Evolutionary conservation across 805 yeast genomes (phyloP), one percentile per base, ranked within the genome.

Genomic region (Kodamaea fukazawae): DNA sequence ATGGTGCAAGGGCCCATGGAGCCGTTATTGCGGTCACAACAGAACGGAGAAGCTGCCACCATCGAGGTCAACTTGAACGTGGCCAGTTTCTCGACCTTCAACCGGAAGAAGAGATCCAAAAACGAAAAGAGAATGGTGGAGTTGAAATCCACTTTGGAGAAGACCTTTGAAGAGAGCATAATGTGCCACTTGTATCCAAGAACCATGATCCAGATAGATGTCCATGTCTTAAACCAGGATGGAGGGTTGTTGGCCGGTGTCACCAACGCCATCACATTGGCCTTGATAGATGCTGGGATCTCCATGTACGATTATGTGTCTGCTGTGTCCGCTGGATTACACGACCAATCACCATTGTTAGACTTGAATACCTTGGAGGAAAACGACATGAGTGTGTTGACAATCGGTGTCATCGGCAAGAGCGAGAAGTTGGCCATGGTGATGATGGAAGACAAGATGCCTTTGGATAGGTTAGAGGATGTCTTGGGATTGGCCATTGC

Each of bases 261-360:
- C 48, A 73, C 87, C 31, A 93, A 93, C 57, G 86, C 97, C 7
- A 77, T 86, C 31, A 87, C 96, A 1, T 66, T 93, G 51, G 97
- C 96, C 0, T 70, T 93, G 32, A 79, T 93, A 25, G 98, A 93
- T 63, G 97, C 98, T 2, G 98, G 98, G 36, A 82, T 93, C 33
- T 84, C 96, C 4, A 82, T 93, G 83, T 85, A 83, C 55, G 98
- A 93, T 58, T 90, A 87, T 57, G 83, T 91, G 11, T 77, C 88
- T 40, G 80, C 95, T 1, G 76, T 87, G 11, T 75, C 83, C 20
- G 85, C 89, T 4, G 97, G 97, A 0, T 62, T 86, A 14, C 81
- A 79, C 52, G 96, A 87, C 50, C 81, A 77, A 32, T 64, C 71
- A 5, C 89, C 96, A 10, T 65, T 93, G 42, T 67, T 93, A 34